Evolutionary conservation across 2,329 filamentous ascomycete species (phyloP).

Genomic region (Cercospora berteroae): DNA sequence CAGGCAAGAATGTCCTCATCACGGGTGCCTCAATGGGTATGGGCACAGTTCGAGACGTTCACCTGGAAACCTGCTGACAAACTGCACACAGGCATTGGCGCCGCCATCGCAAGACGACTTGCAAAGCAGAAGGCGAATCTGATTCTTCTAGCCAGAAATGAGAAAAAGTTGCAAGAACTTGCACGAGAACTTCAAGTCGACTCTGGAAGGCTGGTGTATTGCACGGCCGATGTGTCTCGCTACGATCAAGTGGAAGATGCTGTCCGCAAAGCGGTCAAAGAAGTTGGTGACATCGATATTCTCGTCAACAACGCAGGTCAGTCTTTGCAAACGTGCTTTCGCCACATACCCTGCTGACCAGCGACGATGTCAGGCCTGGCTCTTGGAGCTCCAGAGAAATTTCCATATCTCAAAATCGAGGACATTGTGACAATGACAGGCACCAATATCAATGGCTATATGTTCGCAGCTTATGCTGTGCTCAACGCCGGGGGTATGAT

Average conservation of each 20-base stretch:
- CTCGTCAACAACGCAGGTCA: conserved; percentile 14
- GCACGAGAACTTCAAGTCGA: conserved; percentile 21
- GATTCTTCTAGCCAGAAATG: conserved; percentile 45
- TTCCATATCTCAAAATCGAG: conserved; percentile 43
- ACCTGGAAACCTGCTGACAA: background rate
- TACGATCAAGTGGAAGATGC: conserved; percentile 35
- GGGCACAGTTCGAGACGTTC: background rate
- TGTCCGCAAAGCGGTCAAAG: conserved; percentile 34
- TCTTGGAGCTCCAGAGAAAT: conserved; percentile 46
- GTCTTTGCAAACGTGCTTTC: background rate
- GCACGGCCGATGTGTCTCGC: conserved; percentile 36
- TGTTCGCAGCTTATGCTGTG: conserved; percentile 48
- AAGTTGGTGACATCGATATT: conserved; percentile 23
- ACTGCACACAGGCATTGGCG: conserved; percentile 43
- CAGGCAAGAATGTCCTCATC: conserved; percentile 24
- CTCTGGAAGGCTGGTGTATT: conserved; percentile 29
- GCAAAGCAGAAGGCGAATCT: conserved; percentile 44
- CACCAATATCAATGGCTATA: conserved; percentile 51
- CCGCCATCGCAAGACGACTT: conserved; percentile 43
- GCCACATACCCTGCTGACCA: background rate
- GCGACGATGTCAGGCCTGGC: conserved; percentile 41
- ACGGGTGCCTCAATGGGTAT: conserved; percentile 25
- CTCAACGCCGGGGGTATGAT: conserved; percentile 47
- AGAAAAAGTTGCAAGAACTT: conserved; percentile 31
- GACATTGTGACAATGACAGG: conserved; percentile 48